Percentiles rank a stretch among this genome's conserved stretches.
Evolutionary conservation across 805 yeast species (phyloP).

Genomic region (Candida tallmaniae): DNA sequence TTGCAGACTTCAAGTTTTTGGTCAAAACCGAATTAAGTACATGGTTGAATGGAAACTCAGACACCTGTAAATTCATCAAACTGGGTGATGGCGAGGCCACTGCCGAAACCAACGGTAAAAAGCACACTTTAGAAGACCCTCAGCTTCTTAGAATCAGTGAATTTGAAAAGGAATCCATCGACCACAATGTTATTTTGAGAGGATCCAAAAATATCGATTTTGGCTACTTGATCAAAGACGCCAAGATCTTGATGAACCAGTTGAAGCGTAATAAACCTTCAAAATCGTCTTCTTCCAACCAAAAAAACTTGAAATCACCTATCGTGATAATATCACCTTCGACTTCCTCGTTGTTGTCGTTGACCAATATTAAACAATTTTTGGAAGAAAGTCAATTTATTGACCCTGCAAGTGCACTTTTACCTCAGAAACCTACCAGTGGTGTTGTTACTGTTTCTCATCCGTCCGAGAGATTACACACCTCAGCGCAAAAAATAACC

Average conservation of each 20-base stretch:
- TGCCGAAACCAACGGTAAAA: neutral
- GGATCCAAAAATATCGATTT: slow-evolving; percentile 67
- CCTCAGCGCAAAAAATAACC: slow-evolving; percentile 59
- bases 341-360: slow-evolving; percentile 37
- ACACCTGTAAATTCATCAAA: slow-evolving; percentile 46
- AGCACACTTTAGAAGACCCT: slow-evolving; percentile 36
- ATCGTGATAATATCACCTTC: slow-evolving; percentile 43
- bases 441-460: slow-evolving; percentile 51
- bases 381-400: slow-evolving; percentile 68
- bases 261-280: slow-evolving; percentile 29
- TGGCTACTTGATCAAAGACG: slow-evolving; percentile 64
- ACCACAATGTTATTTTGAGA: slow-evolving; percentile 58
- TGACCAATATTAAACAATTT: slow-evolving; percentile 38
- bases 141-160: slow-evolving; percentile 42
- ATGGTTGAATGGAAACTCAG: slow-evolving; percentile 72
- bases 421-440: slow-evolving; percentile 16
- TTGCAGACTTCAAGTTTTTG: slow-evolving; percentile 72
- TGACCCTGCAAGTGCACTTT: slow-evolving; percentile 37
- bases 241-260: slow-evolving; percentile 51
- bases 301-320: slow-evolving; percentile 32
- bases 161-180: slow-evolving; percentile 49
- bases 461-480: slow-evolving; percentile 45
- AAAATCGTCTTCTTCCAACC: slow-evolving; percentile 5
- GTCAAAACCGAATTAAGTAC: slow-evolving; percentile 81
- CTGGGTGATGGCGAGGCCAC: slow-evolving; percentile 11